A percentile compares a stretch with the other conserved stretches of the same genome.
These are phyloP conservation scores for Verbena officinalis DNA, from an alignment of 257 asterid species.

Conservation along the genomic window DNA sequence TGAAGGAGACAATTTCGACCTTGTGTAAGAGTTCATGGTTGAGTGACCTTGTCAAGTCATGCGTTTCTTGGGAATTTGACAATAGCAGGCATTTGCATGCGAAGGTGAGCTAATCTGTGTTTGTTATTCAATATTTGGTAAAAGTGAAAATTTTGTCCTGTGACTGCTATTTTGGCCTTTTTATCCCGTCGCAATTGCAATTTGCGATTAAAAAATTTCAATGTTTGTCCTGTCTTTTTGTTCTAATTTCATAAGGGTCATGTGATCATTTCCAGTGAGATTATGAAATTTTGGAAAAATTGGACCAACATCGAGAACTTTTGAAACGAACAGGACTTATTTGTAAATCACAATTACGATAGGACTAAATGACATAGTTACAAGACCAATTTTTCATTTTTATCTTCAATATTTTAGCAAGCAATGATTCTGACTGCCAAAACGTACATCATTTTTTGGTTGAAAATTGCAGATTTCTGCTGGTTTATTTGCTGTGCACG, in stretches of 20 bases:
- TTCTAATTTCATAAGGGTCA: too few relatives aligned
- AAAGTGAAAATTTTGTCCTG: too few relatives aligned
- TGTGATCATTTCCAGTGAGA: too few relatives aligned
- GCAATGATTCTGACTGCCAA: constrained; percentile 1
- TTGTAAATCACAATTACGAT: too few relatives aligned
- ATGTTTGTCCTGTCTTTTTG: too few relatives aligned
- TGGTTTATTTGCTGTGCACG: constrained; percentile 64
- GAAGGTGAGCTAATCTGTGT: constrained; percentile 54
- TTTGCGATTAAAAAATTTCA: constrained; percentile 2
- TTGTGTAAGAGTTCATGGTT: constrained; percentile 59
- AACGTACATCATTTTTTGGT: constrained; percentile 23
- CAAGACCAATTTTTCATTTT: constrained; percentile 1
- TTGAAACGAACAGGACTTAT: too few relatives aligned
- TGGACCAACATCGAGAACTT: too few relatives aligned
- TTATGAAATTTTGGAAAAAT: too few relatives aligned
- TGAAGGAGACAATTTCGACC: constrained; percentile 58
- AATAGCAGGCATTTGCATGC: constrained; percentile 47
- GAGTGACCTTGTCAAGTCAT: constrained; percentile 70
- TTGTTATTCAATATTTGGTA: too few relatives aligned
- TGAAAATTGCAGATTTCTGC: constrained; percentile 64
- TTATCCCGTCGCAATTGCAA: background rate
- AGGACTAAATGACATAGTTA: too few relatives aligned
- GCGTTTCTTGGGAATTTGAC: constrained; percentile 64
- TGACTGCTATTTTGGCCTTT: too few relatives aligned
- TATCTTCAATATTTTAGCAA: background rate